A percentile compares a stretch with the other conserved stretches of the same genome.
phyloP scores from a whole-genome alignment of 257 asterid species.

The Solanum etuberosum region DNA sequence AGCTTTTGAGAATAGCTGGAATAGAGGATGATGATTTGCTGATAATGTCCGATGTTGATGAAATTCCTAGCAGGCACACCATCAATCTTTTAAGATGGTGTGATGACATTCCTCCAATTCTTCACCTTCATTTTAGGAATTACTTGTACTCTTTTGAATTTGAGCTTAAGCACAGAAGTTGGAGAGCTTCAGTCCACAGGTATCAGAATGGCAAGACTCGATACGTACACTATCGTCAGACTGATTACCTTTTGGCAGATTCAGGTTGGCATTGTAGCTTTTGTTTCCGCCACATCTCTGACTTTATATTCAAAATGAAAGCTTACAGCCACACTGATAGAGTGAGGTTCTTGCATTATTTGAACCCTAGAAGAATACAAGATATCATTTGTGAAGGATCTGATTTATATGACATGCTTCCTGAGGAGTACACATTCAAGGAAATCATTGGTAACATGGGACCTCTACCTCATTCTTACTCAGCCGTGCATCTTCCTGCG shows the following conservation, averaged over 20 bases:
- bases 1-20: constrained; percentile 42
- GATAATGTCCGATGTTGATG: constrained; percentile 71
- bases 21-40: constrained; percentile 57
- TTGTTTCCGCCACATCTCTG: constrained; percentile 47
- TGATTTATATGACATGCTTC: constrained; percentile 55
- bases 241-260: constrained; percentile 44
- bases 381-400: constrained; percentile 49
- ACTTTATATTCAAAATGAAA: constrained; percentile 65
- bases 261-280: constrained; percentile 85
- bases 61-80: constrained; percentile 58
- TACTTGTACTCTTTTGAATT: constrained; percentile 60
- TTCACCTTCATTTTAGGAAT: constrained; percentile 56
- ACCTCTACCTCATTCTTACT: constrained; percentile 45
- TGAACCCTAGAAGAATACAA: constrained; percentile 49
- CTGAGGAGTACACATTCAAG: constrained; percentile 59
- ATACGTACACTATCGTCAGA: constrained; percentile 52
- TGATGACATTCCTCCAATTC: constrained; percentile 42
- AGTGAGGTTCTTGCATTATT: constrained; percentile 39
- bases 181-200: constrained; percentile 68
- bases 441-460: constrained; percentile 64
- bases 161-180: constrained; percentile 27
- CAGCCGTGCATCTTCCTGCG: constrained; percentile 53
- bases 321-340: constrained; percentile 65
- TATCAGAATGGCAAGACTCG: constrained; percentile 34
- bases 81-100: constrained; percentile 59